Percentiles rank a stretch among this genome's conserved stretches.
These are phyloP conservation scores for Dactylis glomerata DNA, from an alignment of 176 grass and related monocot species.

Conservation along the genomic window DNA sequence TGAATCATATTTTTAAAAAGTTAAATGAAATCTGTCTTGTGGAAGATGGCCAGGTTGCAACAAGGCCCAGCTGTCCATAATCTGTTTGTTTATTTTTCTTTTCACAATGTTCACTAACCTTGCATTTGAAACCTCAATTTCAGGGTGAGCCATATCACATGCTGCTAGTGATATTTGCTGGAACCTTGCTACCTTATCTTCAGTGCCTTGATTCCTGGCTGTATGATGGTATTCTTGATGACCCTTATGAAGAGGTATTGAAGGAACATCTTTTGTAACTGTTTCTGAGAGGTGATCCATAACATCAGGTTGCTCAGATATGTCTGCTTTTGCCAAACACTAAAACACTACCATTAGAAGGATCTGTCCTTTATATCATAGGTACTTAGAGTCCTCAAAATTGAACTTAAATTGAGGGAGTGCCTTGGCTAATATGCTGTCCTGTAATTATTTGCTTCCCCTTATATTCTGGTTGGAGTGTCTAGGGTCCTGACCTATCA, in stretches of 20 bases:
- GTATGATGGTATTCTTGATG: slow-evolving; percentile 97
- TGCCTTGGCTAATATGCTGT: not conserved
- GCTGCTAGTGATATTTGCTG: slow-evolving; percentile 70
- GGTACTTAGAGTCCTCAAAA: not conserved
- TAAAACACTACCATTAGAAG: not conserved
- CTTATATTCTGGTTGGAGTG: not conserved
- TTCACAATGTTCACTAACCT: not conserved
- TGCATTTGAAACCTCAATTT: slow-evolving; percentile 34
- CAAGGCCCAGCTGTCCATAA: slow-evolving; percentile 20
- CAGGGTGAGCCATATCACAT: slow-evolving; percentile 83
- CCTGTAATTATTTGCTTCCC: not conserved
- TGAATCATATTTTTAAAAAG: slow-evolving; percentile 74
- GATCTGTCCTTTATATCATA: not conserved
- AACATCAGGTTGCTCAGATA: not conserved
- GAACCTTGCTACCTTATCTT: slow-evolving; percentile 89
- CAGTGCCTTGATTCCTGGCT: slow-evolving; percentile 90
- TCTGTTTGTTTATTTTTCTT: slow-evolving; percentile 5
- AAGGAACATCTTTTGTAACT: not conserved
- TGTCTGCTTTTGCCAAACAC: not conserved
- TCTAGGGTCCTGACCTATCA: not conserved
- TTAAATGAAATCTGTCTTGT: slow-evolving; percentile 84
- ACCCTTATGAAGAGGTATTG: slow-evolving; percentile 88
- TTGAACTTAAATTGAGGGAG: not conserved
- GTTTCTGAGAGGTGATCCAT: not conserved
- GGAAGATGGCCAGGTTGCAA: slow-evolving; percentile 80